Base-by-base conservation (phyloP, 345 rosid genomes). In the Toxicodendron radicans region DNA sequence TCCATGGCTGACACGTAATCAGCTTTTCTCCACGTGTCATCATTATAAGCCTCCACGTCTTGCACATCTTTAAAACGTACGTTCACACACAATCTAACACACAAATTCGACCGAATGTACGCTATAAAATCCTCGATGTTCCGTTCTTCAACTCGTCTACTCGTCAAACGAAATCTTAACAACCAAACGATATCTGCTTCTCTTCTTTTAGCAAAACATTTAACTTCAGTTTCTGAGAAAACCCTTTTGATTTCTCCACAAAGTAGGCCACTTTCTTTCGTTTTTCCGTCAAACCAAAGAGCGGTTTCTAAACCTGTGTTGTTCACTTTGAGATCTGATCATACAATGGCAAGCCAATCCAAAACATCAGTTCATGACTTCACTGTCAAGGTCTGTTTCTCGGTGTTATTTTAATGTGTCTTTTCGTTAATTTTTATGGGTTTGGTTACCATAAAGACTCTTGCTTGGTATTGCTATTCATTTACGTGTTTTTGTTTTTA, bases 361-460 rank as follows among this genome's bases (percentile, higher is more conserved):
- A 68, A 78, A 38, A 48, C 82, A n/a, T 89, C 95, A 49, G 60
- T 90, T 21, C 80, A 94, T 54, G 94, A 90, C 68, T 92, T 94
- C 90, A 91, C 92, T 56, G 97, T 92, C 58, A 94, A 94, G 93
- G 97, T 94, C 71, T 5, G 81, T 43, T 68, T 41, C 17, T 23
- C 33, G 21, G 20, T 10, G n/a, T 65, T 70, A 56, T 63, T 27
- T 4, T 58, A 6, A 18, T 10, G 17, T 23, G 2, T 17, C 7
- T 18, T 8, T 64, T 5, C 7, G 32, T 4, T 32, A 4, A 3
- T 6, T 14, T 24, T 16, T 9, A 24, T 30, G 17, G 1, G 53
- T 0, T 68, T 52, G 46, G 17, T 33, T 33, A 6, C 30, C 30
- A 2, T 9, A 5, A 14, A 52, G 12, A 21, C 27, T 12, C 9